Base-by-base conservation (phyloP, 2,329 filamentous ascomycete genomes). In the Phaeosphaeria sp. region DNA sequence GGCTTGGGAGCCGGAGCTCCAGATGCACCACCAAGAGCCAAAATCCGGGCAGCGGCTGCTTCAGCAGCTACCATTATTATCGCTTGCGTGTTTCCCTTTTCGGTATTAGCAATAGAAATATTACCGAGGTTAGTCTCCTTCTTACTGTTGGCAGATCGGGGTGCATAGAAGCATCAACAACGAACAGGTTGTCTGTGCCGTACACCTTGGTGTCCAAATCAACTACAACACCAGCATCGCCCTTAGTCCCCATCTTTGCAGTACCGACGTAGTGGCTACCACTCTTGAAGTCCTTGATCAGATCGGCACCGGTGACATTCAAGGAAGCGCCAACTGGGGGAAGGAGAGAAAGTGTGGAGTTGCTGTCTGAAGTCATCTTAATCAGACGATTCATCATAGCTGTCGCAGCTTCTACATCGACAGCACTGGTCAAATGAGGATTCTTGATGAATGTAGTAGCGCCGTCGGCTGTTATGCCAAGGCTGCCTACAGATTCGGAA, bases 61-160 rank as follows among this genome's bases (percentile, higher is more conserved):
- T 91, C 89, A 18, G 87, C 84, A 18, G 83, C 86, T 36, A 87
- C 81, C 71, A 90, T 87, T 64, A 90, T 86, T 40, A 86, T 83
- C 1, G 87, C 84, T 48, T 86, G 85, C 1, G 89, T 89, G 76
- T 92, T 92, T 3, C 30, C 30, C 30, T 30, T 30, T 30, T 30
- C 15, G 30, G 15, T 7, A 36, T 36, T 36, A 36, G 30, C 30
- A 13, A 13, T 36, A 13, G 30, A 13, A 13, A 36, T 13, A 13
- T 36, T 36, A 13, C 15, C 3, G 30, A 13, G 30, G 30, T 13
- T 13, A 7, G 6, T 13, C 15, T 36, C 8, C 8, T 13, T 3
- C 30, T 36, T 18, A 87, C 86, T 0, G 87, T 87, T 2, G 87
- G 82, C 64, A 90, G 85, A 61, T 89, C 89, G 0, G 89, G 88